Conservation (phyloP, 2,329 filamentous ascomycete genomes). For the Colletotrichum filicis region DNA sequence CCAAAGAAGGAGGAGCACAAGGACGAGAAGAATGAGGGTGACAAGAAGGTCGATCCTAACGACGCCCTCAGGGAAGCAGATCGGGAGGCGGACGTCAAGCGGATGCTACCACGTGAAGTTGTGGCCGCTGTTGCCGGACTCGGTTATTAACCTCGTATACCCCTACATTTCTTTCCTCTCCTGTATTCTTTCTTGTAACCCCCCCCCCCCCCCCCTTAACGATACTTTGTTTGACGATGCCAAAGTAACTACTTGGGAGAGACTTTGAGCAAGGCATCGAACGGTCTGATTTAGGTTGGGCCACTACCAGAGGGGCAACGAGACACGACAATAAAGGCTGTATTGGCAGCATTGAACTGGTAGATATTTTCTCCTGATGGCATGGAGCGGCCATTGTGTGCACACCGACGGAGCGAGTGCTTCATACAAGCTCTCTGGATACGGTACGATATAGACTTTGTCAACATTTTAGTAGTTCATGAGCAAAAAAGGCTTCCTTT, state of each 20-base stretch:
- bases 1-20: constrained; percentile 11
- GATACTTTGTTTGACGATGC: background rate
- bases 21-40: constrained; percentile 14
- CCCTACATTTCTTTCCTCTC: background rate
- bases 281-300: background rate
- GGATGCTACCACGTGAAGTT: constrained; percentile 29
- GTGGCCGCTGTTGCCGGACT: constrained; percentile 26
- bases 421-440: background rate
- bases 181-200: constrained; percentile 4
- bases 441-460: constrained; percentile 28
- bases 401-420: background rate
- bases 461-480: background rate
- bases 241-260: too few relatives aligned
- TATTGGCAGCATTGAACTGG: background rate
- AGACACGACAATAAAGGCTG: constrained; percentile 9
- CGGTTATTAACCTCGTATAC: constrained; percentile 22
- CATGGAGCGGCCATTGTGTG: background rate
- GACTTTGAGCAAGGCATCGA: background rate
- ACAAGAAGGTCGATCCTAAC: constrained; percentile 34
- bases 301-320: background rate
- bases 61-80: constrained; percentile 31
- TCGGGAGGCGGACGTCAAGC: constrained; percentile 15
- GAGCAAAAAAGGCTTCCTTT: background rate
- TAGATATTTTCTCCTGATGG: constrained; percentile 14
- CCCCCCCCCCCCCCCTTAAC: background rate